Evolutionary conservation across 805 yeast genomes (phyloP), one percentile per base, ranked within the genome.

Genomic region (Saturnispora bothae): DNA sequence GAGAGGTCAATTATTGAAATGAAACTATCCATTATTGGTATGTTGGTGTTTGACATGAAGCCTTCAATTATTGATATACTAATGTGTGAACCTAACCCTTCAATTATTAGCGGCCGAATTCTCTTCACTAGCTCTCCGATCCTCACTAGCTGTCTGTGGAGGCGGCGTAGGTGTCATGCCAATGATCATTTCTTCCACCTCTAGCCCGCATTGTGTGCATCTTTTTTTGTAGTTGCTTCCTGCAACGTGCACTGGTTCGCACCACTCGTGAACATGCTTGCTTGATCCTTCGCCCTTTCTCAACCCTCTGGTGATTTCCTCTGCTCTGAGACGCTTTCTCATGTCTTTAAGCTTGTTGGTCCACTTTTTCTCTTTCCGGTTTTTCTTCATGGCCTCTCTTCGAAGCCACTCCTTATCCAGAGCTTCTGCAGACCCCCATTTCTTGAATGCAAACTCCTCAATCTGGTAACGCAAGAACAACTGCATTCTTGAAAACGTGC

Each of bases 401-500:
- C 84, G 60, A 47, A 83, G 82, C 83, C 94, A 92, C 56, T 92
- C 99, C n/a, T 70, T 70, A 57, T 92, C 99, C 28, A 92, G 60
- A 0, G 82, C 85, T 39, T 85, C 95, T 8, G 78, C 71, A 1
- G 94, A 80, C 1, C 92, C 94, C 99, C 98, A 92, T 60, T 92
- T 89, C 53, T 82, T 79, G 63, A 78, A 83, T 0, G 97, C 94
- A 59, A 69, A 83, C 50, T 80, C 84, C 56, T 92, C 98, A n/a
- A 92, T 85, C 51, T 92, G 97, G 52, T 76, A 82, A 43, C 98
- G 64, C 32, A 92, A 60, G 61, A 78, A 92, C 40, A 92, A 65
- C 68, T 88, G 95, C 99, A 92, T 92, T 52, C 92, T 71, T 35
- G 85, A 81, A 59, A 76, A 92, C 1, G 85, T 81, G 2, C 77